A percentile compares a stretch with the other conserved stretches of the same genome.
Evolutionary conservation across 257 asterid species (phyloP).

Genomic region (Solanum pimpinellifolium): DNA sequence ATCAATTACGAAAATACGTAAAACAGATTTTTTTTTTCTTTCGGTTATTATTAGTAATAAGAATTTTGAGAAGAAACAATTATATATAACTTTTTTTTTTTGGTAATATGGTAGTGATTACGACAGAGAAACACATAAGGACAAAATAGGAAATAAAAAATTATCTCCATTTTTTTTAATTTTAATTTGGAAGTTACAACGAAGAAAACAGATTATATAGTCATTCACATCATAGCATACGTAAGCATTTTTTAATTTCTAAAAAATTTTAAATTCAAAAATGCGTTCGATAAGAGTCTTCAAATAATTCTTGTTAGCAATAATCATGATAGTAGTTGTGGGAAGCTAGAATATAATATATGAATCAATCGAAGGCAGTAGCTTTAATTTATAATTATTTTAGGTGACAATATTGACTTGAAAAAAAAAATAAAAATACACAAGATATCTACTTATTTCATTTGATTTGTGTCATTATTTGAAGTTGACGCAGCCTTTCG

Average conservation of each 20-base stretch:
- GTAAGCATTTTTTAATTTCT: neutral
- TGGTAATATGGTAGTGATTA: neutral
- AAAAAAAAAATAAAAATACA: neutral
- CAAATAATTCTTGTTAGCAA: neutral
- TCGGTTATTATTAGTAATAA: neutral
- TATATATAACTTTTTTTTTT: neutral
- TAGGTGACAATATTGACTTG: neutral
- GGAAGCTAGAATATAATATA: neutral
- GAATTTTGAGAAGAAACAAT: neutral
- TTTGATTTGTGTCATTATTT: neutral
- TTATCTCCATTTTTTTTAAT: neutral
- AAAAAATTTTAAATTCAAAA: too few relatives aligned
- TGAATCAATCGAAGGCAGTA: too few relatives aligned
- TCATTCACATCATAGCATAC: neutral
- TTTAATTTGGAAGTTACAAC: neutral
- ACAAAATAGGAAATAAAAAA: neutral
- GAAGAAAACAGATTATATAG: neutral
- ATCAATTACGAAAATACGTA: neutral
- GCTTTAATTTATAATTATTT: too few relatives aligned
- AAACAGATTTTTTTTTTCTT: neutral
- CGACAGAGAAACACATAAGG: neutral
- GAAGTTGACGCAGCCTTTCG: neutral
- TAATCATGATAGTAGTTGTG: neutral
- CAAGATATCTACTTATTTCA: neutral
- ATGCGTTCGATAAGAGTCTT: neutral